Base-by-base conservation (phyloP, 108 stramenopile genomes). In the Thalassiosira profunda region DNA sequence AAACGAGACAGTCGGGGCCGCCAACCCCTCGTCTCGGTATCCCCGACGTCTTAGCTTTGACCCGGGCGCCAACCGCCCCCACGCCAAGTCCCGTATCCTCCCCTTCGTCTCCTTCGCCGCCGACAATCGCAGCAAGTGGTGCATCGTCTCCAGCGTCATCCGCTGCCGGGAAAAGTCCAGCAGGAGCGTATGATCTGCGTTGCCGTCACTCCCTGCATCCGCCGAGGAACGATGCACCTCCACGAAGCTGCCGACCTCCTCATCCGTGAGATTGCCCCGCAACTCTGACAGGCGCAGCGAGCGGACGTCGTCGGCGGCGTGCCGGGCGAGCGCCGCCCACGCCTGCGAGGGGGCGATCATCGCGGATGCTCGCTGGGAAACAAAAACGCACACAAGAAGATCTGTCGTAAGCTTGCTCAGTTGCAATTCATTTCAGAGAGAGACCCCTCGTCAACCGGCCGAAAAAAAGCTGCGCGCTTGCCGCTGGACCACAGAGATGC, bases 91-190 rank as follows among this genome's bases (percentile, higher is more conserved):
- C 4, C 52, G 71, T 46, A 92, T 90, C 36, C 73, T 80, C n/a
- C 85, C 66, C 37, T 42, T 53, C 7, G 88, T 11, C 17, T 69
- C 48, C 14, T 74, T 40, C 4, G 93, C 60, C 1, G 60, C 40
- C 10, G 84, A 79, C 18, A 90, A 58, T 21, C 83, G 74, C 17
- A 94, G 36, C 11, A 94, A 46, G 67, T 94, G 89, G 67, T 87
- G 84, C 20, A 90, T 25, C 0, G 91, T 92, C 28, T 95, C 89
- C 23, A 79, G 35, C 5, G 89, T 95, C 88, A 92, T 89, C 61
- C 86, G 84, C 58, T 95, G 90, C 11, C 94, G 63, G 9, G 94
- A 95, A 28, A 89, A 67, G 55, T 95, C 94, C 11, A 84, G 72
- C 7, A 74, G 6, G 34, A 74, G 41, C 55, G 54, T 17, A 52